phyloP scores from a whole-genome alignment of 2,329 filamentous ascomycete genomes.

The Exophiala mesophila region DNA sequence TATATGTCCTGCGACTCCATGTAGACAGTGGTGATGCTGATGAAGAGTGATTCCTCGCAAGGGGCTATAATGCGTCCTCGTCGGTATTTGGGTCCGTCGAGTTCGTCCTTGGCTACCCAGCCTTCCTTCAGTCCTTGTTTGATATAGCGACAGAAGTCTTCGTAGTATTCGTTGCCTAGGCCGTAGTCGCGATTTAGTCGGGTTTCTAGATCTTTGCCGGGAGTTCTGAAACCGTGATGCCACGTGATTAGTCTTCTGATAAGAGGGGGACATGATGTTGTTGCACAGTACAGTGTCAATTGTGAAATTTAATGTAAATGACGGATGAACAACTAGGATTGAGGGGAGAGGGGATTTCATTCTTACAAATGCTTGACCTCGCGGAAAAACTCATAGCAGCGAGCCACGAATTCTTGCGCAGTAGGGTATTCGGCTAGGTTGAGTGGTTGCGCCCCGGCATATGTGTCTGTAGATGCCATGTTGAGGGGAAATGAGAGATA shows the following conservation, averaged over 20 bases:
- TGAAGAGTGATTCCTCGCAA: slow-evolving; percentile 44
- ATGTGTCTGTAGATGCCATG: background rate
- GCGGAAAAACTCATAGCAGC: slow-evolving; percentile 27
- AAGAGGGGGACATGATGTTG: background rate
- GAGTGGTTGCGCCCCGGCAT: slow-evolving; percentile 11
- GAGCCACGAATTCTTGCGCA: slow-evolving; percentile 13
- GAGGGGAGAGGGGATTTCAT: background rate
- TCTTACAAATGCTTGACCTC: slow-evolving; percentile 31
- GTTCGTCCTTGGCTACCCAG: slow-evolving; percentile 42
- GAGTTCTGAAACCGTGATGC: slow-evolving; percentile 34
- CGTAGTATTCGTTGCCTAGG: slow-evolving; percentile 41
- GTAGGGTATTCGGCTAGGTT: slow-evolving; percentile 20
- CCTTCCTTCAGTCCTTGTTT: slow-evolving; percentile 40
- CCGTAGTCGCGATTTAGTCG: slow-evolving; percentile 43
- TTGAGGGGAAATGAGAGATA: background rate
- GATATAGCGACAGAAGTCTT: slow-evolving; percentile 39
- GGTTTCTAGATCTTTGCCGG: slow-evolving; percentile 43
- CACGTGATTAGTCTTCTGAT: background rate
- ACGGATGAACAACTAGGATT: too few relatives aligned
- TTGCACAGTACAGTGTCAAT: too few relatives aligned
- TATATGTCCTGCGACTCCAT: slow-evolving; percentile 50
- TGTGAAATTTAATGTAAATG: background rate
- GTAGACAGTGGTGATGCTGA: slow-evolving; percentile 55
- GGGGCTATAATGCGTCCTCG: slow-evolving; percentile 46
- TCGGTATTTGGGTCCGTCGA: slow-evolving; percentile 46